A percentile compares a stretch with the other conserved stretches of the same genome.
Conservation (phyloP, 169 alveolate species). For the Cytauxzoon felis region DNA sequence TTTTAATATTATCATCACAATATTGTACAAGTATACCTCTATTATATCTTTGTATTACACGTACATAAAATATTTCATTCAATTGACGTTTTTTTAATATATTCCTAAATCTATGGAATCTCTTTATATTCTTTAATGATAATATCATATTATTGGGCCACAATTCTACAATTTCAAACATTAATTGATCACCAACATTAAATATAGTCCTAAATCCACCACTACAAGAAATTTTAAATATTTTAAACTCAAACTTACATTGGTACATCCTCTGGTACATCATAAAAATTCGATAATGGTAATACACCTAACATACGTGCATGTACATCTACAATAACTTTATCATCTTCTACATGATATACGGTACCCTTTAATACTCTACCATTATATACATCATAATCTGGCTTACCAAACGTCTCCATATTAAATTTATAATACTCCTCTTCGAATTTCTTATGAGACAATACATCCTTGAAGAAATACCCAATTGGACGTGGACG, state of each 20-base stretch:
- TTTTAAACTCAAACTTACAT: constrained; percentile 14
- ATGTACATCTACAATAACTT: constrained; percentile 41
- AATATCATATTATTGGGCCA: constrained; percentile 30
- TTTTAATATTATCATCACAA: constrained; percentile 17
- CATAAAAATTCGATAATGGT: constrained; percentile 8
- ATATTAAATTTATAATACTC: constrained; percentile 34
- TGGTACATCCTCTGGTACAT: constrained; percentile 41
- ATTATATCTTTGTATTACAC: constrained; percentile 35
- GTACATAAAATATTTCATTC: constrained; percentile 12
- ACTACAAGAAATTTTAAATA: not conserved
- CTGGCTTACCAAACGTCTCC: constrained; percentile 54
- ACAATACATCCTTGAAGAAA: constrained; percentile 36
- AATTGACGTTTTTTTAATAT: constrained; percentile 21
- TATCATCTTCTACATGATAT: constrained; percentile 8
- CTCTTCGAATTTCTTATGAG: constrained; percentile 48
- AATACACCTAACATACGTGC: constrained; percentile 25
- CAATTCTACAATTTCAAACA: constrained; percentile 42
- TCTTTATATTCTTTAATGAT: constrained; percentile 26
- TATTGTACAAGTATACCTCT: constrained; percentile 49
- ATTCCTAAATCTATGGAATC: constrained; percentile 21
- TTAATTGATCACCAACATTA: constrained; percentile 41
- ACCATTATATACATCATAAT: constrained; percentile 31
- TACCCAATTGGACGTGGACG: constrained; percentile 40
- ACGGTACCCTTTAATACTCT: constrained; percentile 55
- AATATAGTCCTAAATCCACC: constrained; percentile 47